A percentile compares a stretch with the other conserved stretches of the same genome.
These are phyloP conservation scores for Clonostachys sp. DNA, from an alignment of 2,329 filamentous ascomycete species.

Conservation along the genomic window DNA sequence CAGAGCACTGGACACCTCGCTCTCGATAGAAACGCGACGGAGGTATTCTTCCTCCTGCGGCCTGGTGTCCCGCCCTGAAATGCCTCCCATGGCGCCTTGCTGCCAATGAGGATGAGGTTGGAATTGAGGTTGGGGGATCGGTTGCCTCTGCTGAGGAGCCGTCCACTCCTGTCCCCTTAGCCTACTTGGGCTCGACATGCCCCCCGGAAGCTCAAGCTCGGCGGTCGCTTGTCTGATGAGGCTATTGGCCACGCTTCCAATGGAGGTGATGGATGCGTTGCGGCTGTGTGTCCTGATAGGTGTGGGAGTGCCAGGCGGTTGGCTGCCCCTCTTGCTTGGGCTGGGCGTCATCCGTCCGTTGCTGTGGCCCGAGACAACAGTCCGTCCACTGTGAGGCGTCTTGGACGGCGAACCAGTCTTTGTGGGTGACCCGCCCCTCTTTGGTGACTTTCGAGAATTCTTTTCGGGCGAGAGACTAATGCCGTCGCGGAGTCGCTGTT, in stretches of 20 bases:
- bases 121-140: slow-evolving; percentile 8
- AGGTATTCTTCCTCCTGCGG: neutral
- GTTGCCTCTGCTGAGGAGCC: slow-evolving; percentile 3
- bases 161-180: slow-evolving; percentile 18
- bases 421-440: slow-evolving; percentile 12
- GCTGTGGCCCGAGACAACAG: neutral
- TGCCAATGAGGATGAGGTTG: slow-evolving; percentile 6
- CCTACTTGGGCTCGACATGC: slow-evolving; percentile 39
- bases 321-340: slow-evolving; percentile 17
- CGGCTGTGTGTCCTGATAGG: slow-evolving; percentile 7
- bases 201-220: slow-evolving; percentile 24
- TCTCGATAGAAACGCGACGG: slow-evolving; percentile 24
- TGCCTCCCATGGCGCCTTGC: neutral
- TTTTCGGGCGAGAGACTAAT: slow-evolving; percentile 20
- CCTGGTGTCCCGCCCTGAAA: no score
- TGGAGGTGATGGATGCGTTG: slow-evolving; percentile 20
- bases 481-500: slow-evolving; percentile 41
- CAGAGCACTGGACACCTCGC: slow-evolving; percentile 45
- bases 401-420: slow-evolving; percentile 4
- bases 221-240: slow-evolving; percentile 28
- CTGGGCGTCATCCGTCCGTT: slow-evolving; percentile 11
- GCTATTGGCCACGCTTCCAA: slow-evolving; percentile 32
- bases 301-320: slow-evolving; percentile 6
- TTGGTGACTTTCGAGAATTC: slow-evolving; percentile 17
- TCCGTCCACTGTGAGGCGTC: slow-evolving; percentile 17